A percentile compares a stretch with the other conserved stretches of the same genome.
Conservation (phyloP, 176 grass and related monocot genomes). For the Oryza nivara region DNA sequence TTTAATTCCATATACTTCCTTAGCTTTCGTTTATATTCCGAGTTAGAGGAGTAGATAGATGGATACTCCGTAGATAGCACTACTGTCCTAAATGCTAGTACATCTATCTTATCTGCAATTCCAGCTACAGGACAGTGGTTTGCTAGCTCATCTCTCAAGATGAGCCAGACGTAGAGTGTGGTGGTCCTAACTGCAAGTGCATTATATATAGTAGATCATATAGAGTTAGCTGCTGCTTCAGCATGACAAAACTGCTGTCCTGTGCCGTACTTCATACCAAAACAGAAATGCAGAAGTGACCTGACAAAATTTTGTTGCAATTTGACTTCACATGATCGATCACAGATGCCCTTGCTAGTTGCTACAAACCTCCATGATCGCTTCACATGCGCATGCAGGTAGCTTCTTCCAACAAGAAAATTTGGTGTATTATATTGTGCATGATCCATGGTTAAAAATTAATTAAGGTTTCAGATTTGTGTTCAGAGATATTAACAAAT, state of each 20-base stretch:
- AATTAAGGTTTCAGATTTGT: slow-evolving; percentile 25
- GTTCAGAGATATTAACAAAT: slow-evolving; percentile 6
- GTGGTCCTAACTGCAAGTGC: slow-evolving; percentile 34
- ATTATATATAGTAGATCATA: neutral
- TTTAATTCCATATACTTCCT: too few relatives aligned
- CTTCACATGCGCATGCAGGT: slow-evolving; percentile 30
- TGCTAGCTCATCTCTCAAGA: slow-evolving; percentile 11
- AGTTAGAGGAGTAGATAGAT: neutral
- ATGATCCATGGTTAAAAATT: slow-evolving; percentile 20
- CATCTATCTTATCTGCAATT: neutral
- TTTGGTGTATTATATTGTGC: neutral
- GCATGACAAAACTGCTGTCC: slow-evolving; percentile 30
- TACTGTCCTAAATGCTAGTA: neutral
- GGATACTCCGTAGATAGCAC: neutral
- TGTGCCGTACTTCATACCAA: slow-evolving; percentile 37
- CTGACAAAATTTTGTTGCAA: neutral
- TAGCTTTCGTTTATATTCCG: too few relatives aligned
- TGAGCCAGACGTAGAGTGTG: neutral
- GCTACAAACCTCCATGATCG: slow-evolving; percentile 24
- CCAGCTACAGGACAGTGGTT: neutral
- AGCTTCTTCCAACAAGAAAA: slow-evolving; percentile 23
- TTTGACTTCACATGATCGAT: neutral
- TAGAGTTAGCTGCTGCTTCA: neutral
- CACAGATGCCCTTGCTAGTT: neutral
- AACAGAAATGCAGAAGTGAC: slow-evolving; percentile 15